phyloP scores from a whole-genome alignment of 176 grass and related monocot genomes.

The Elaeis guineensis region DNA sequence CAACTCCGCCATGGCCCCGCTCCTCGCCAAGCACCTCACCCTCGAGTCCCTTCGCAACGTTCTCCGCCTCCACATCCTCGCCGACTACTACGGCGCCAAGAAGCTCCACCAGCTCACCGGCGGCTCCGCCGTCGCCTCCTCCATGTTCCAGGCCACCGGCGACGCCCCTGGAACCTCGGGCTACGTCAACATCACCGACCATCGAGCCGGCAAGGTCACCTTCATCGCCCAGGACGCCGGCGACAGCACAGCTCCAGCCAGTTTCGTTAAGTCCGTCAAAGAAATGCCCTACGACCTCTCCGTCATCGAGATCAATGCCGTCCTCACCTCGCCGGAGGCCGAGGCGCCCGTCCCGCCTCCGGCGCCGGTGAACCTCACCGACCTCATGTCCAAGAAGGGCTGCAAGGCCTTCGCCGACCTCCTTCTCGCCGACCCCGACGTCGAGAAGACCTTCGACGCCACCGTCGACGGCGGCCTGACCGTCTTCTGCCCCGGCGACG shows the following conservation, averaged over 20 bases:
- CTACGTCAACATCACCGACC: slow-evolving; percentile 67
- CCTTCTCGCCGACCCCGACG: not conserved
- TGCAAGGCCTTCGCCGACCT: slow-evolving; percentile 16
- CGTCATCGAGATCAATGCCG: slow-evolving; percentile 43
- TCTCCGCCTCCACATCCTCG: slow-evolving; percentile 74
- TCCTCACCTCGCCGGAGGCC: slow-evolving; percentile 28
- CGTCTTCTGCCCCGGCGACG: slow-evolving; percentile 18
- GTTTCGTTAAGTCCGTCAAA: slow-evolving; percentile 54
- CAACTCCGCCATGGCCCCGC: slow-evolving; percentile 56
- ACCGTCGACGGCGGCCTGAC: slow-evolving; percentile 17
- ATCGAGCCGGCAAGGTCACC: slow-evolving; percentile 38
- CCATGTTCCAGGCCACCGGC: slow-evolving; percentile 73
- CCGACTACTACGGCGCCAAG: slow-evolving; percentile 90
- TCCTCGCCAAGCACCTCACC: slow-evolving; percentile 36
- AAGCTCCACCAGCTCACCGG: slow-evolving; percentile 85
- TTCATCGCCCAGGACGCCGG: slow-evolving; percentile 40
- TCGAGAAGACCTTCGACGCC: slow-evolving; percentile 1
- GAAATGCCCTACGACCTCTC: slow-evolving; percentile 56
- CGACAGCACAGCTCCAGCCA: slow-evolving; percentile 13
- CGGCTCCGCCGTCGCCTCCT: slow-evolving; percentile 50
- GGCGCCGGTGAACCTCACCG: slow-evolving; percentile 16
- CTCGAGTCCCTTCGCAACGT: slow-evolving; percentile 72
- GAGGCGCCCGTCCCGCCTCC: slow-evolving; percentile 6
- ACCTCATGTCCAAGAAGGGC: slow-evolving; percentile 2
- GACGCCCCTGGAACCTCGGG: slow-evolving; percentile 40